Base-by-base conservation (phyloP, 2,329 filamentous ascomycete genomes). In the Microcera coccophila region DNA sequence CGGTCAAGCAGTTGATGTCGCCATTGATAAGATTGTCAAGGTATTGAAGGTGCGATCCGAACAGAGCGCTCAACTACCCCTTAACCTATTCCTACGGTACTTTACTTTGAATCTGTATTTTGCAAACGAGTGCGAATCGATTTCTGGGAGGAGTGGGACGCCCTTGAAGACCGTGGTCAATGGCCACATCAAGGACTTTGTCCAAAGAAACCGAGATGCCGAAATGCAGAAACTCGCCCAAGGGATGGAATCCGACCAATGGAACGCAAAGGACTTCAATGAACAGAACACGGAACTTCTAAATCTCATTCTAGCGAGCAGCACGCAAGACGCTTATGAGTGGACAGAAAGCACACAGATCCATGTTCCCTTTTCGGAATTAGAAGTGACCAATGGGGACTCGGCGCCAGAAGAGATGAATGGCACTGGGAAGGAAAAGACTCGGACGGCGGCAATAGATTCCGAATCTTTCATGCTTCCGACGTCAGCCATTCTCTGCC, bases 401-500 rank as follows among this genome's bases (percentile, higher is more conserved):
- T 38, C 65, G 21, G 45, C 63, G 39, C 32, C 64, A 5, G 54
- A 69, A 2, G 72, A 76, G 44, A 65, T 69, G 0, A 78, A 77
- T 38, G 74, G 73, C 2, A 62, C 68, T 0, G 54, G 65, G 44
- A 87, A 85, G 58, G 74, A 82, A 42, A 87, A 84, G 65, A 73
- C 74, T 4, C 79, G 86, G 33, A 79, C 78, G 28, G 93, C 93
- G 2, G 71, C 81, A 4, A 85, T 98, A 39, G 90, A 96, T 47
- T 81, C 84, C 19, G 87, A 95, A 61, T 83, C 81, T 40, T 97
- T 89, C 62, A 82, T 95, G 42, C 78, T 98, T 10, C 90, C 93
- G 1, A 79, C 85, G 40, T 95, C 90, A 4, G 90, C 89, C 0
- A 75, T 91, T 22, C 73, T 87, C 1, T 90, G 93, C 50, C 77